phyloP scores from a whole-genome alignment of 2,329 filamentous ascomycete genomes.

The Calonectria pseudoturangicola region DNA sequence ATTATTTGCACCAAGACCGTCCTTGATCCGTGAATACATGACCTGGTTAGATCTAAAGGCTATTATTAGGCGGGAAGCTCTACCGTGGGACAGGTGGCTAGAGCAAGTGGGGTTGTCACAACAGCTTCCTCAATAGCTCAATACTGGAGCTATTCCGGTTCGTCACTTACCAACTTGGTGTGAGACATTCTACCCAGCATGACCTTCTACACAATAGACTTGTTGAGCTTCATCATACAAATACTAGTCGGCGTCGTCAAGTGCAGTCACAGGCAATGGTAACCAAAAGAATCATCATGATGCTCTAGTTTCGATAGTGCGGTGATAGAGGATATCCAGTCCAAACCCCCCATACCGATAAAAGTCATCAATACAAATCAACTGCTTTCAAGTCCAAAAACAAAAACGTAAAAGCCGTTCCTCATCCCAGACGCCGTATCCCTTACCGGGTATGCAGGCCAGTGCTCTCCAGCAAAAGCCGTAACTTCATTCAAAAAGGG shows the following conservation, averaged over 20 bases:
- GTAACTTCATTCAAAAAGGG: constrained; percentile 50
- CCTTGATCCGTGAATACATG: neutral
- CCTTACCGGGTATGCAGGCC: constrained; percentile 55
- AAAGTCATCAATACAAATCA: constrained; percentile 50
- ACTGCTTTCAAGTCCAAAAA: constrained; percentile 37
- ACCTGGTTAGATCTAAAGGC: constrained; percentile 18
- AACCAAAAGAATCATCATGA: neutral
- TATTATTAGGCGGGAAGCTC: constrained; percentile 15
- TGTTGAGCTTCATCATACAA: neutral
- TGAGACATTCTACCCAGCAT: neutral
- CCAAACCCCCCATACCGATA: constrained; percentile 36
- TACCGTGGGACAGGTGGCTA: constrained; percentile 16
- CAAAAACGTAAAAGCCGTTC: constrained; percentile 51
- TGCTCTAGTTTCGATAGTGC: constrained; percentile 44
- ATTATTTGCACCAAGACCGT: neutral
- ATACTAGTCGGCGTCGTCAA: too few relatives aligned
- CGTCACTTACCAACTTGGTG: neutral
- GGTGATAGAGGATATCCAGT: constrained; percentile 39
- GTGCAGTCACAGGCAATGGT: neutral
- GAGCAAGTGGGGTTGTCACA: constrained; percentile 18
- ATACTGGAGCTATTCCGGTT: constrained; percentile 2
- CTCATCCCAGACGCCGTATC: constrained; percentile 57
- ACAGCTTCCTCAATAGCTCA: constrained; percentile 9
- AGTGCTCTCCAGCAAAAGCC: constrained; percentile 50
- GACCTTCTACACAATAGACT: neutral